A percentile compares a stretch with the other conserved stretches of the same genome.
These are phyloP conservation scores for Arabis alpina DNA, from an alignment of 345 rosid species.

Conservation along the genomic window DNA sequence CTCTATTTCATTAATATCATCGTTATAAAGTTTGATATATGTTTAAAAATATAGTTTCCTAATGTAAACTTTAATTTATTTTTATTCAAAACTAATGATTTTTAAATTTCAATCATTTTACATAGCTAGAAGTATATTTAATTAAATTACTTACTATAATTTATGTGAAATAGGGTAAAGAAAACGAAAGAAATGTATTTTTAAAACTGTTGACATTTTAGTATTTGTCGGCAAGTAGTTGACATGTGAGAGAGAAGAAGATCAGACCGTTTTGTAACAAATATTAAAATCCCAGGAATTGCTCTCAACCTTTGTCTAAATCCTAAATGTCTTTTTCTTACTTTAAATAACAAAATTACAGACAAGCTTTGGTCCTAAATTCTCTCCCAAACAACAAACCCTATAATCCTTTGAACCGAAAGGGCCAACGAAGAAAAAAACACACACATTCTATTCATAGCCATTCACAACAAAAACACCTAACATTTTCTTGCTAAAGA, in stretches of 20 bases:
- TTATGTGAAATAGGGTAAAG: too few species aligned
- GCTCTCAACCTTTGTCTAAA: conserved; percentile 42
- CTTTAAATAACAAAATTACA: conserved; percentile 41
- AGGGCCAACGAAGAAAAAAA: conserved; percentile 30
- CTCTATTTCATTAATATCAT: too few species aligned
- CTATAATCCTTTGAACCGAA: conserved; percentile 39
- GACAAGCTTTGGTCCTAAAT: conserved; percentile 39
- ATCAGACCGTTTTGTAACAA: conserved; percentile 19
- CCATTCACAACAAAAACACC: conserved; percentile 40
- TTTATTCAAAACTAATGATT: too few species aligned
- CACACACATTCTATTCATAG: conserved; percentile 43
- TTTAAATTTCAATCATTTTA: too few species aligned
- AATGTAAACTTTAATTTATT: too few species aligned
- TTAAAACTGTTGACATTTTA: too few species aligned
- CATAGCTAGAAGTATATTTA: too few species aligned
- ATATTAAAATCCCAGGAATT: background rate
- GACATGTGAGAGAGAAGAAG: conserved; percentile 20
- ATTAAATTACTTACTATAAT: too few species aligned
- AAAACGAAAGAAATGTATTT: too few species aligned
- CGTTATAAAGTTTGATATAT: too few species aligned
- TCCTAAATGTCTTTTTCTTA: conserved; percentile 28
- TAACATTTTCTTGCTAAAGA: conserved; percentile 40
- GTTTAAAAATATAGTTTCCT: too few species aligned
- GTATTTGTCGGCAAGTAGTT: background rate
- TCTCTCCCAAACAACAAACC: conserved; percentile 41